phyloP scores from a whole-genome alignment of 176 grass and related monocot genomes.

The Oryza longistaminata region DNA sequence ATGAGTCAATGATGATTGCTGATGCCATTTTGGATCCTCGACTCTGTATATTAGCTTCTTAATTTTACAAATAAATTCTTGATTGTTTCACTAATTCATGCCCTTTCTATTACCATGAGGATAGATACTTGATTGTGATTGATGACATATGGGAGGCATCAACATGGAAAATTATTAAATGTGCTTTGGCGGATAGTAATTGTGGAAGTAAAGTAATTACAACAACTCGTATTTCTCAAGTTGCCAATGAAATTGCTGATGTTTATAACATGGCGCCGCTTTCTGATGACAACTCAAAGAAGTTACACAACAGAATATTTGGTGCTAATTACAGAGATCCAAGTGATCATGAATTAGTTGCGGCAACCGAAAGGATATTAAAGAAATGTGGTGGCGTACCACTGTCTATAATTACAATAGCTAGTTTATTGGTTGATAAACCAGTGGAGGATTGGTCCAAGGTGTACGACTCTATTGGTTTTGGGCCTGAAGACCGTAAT shows the following conservation, averaged over 20 bases:
- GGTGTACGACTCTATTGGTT: background rate
- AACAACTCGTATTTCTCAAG: slow-evolving; percentile 19
- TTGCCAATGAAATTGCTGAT: background rate
- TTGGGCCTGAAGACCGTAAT: background rate
- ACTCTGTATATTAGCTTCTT: too few species aligned
- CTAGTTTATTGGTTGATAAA: background rate
- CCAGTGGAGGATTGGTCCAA: background rate
- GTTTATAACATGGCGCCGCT: background rate
- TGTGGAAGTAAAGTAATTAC: slow-evolving; percentile 26
- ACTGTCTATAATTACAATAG: slow-evolving; percentile 7
- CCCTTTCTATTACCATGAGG: too few species aligned
- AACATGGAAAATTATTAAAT: slow-evolving; percentile 3
- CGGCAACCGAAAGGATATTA: background rate
- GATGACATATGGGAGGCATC: slow-evolving; percentile 28
- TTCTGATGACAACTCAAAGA: background rate
- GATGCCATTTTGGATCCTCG: too few species aligned
- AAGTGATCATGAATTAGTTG: background rate
- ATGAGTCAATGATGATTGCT: too few species aligned
- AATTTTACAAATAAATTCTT: too few species aligned
- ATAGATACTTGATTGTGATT: slow-evolving; percentile 11
- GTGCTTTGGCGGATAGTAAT: background rate
- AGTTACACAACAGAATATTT: slow-evolving; percentile 1
- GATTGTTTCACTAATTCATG: background rate
- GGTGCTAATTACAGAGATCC: too few species aligned
- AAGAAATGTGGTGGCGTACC: slow-evolving; percentile 26